Percentiles rank a stretch among this genome's conserved stretches.
These are phyloP conservation scores for Glomus cerebriforme DNA, from an alignment of 192 early-diverging fungal genomes.

Conservation along the genomic window DNA sequence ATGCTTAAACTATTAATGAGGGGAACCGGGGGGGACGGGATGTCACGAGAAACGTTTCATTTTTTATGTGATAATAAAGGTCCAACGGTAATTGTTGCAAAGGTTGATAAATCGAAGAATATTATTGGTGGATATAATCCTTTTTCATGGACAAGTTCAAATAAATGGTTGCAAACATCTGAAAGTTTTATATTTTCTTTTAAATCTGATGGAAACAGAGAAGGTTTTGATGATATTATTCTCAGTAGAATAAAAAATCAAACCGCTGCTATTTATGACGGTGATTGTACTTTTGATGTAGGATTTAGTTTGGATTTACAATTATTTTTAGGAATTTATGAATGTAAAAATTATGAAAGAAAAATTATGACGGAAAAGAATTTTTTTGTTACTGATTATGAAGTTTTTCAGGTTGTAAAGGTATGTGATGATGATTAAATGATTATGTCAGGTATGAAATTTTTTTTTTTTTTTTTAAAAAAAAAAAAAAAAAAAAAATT, in stretches of 20 bases:
- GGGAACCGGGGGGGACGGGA: background rate
- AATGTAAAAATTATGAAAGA: background rate
- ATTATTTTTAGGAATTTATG: background rate
- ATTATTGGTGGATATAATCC: slow-evolving; percentile 20
- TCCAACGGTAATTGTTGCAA: background rate
- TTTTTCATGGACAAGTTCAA: background rate
- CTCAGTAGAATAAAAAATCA: background rate
- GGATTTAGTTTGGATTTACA: background rate
- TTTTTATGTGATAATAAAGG: background rate
- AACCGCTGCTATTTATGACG: background rate
- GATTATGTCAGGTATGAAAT: background rate
- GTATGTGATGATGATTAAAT: background rate
- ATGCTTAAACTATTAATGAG: background rate
- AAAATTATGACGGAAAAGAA: background rate
- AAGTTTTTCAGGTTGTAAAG: background rate
- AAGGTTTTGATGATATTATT: background rate
- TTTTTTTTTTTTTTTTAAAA: no score
- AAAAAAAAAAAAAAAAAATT: no score
- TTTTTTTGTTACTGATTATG: background rate
- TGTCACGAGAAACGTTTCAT: background rate
- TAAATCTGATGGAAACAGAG: background rate
- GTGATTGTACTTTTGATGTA: background rate
- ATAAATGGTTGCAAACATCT: background rate
- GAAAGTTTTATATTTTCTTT: slow-evolving; percentile 19
- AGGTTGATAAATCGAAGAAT: background rate